phyloP scores from a whole-genome alignment of 2,329 filamentous ascomycete species.

The Colletotrichum paranaense region DNA sequence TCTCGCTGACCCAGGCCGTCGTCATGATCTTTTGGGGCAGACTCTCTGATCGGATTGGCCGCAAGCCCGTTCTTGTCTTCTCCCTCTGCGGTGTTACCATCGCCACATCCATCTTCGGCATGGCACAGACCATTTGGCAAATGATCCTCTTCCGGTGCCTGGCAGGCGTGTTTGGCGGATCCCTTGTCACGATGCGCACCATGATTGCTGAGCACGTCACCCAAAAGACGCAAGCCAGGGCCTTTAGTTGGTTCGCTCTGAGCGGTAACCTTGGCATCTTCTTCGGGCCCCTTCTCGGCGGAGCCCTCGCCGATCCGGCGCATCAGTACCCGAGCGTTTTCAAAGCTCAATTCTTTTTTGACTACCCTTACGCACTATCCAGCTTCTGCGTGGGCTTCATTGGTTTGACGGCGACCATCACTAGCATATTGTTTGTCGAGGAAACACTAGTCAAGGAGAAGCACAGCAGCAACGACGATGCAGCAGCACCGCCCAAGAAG shows the following conservation, averaged over 20 bases:
- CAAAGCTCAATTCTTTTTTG: conserved; percentile 66
- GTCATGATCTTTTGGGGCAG: conserved; percentile 82
- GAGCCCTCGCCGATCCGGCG: conserved; percentile 75
- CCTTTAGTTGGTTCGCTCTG: conserved; percentile 84
- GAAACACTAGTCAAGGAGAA: conserved; percentile 63
- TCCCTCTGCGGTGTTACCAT: conserved; percentile 73
- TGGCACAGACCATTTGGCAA: conserved; percentile 74
- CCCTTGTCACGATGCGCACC: conserved; percentile 78
- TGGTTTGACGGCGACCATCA: conserved; percentile 63
- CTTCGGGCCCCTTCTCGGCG: conserved; percentile 77
- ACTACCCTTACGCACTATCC: conserved; percentile 75
- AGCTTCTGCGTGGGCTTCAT: conserved; percentile 58
- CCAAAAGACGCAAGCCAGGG: conserved; percentile 74
- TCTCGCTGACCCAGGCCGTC: conserved; percentile 80
- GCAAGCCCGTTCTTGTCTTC: conserved; percentile 77
- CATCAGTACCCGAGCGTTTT: conserved; percentile 72
- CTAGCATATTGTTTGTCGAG: conserved; percentile 67
- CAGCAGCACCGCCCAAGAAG: not conserved
- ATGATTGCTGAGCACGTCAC: conserved; percentile 83
- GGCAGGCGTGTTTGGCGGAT: conserved; percentile 80
- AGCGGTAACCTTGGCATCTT: conserved; percentile 80
- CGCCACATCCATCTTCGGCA: conserved; percentile 74
- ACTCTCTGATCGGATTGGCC: conserved; percentile 71
- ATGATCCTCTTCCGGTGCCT: conserved; percentile 80
- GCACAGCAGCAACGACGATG: not conserved